Conservation (phyloP, 2,329 filamentous ascomycete genomes). For the Coniochaeta sp. region DNA sequence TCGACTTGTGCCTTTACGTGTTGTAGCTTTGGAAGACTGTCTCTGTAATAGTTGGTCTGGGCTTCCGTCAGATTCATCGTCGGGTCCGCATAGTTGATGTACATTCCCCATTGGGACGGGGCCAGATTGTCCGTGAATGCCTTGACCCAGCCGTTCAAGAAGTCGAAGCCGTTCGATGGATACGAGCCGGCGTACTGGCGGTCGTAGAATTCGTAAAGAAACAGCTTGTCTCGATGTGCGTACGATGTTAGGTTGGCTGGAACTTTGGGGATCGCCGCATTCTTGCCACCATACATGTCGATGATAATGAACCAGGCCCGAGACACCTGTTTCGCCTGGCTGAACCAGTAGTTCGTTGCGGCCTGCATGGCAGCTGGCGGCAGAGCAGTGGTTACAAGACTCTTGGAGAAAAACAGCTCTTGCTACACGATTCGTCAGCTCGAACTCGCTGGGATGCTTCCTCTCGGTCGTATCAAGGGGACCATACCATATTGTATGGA, state of each 20-base stretch:
- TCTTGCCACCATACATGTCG: slow-evolving; percentile 25
- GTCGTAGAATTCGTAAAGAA: slow-evolving; percentile 45
- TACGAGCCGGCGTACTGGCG: slow-evolving; percentile 22
- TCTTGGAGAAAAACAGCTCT: slow-evolving; percentile 24
- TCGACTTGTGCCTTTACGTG: slow-evolving; percentile 31
- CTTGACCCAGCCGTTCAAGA: slow-evolving; percentile 34
- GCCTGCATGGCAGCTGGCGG: slow-evolving; percentile 14
- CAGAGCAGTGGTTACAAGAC: slow-evolving; percentile 18
- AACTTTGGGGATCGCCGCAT: slow-evolving; percentile 27
- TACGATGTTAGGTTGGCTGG: slow-evolving; percentile 24
- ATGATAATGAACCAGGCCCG: slow-evolving; percentile 26
- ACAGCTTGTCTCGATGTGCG: slow-evolving; percentile 34
- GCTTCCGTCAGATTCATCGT: slow-evolving; percentile 37
- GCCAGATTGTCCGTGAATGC: slow-evolving; percentile 19
- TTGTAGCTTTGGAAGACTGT: slow-evolving; percentile 27
- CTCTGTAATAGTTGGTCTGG: slow-evolving; percentile 40
- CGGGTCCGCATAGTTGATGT: slow-evolving; percentile 48
- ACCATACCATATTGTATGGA: slow-evolving; percentile 15
- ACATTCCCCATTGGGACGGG: slow-evolving; percentile 36
- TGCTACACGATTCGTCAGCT: slow-evolving; percentile 8
- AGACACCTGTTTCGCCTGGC: slow-evolving; percentile 11
- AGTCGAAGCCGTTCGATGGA: slow-evolving; percentile 26
- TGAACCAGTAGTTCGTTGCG: slow-evolving; percentile 20
- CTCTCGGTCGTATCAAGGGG: not conserved
- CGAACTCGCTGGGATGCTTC: not conserved